Evolutionary conservation across 2,329 filamentous ascomycete genomes (phyloP).

Genomic region (Penicillium paneum): DNA sequence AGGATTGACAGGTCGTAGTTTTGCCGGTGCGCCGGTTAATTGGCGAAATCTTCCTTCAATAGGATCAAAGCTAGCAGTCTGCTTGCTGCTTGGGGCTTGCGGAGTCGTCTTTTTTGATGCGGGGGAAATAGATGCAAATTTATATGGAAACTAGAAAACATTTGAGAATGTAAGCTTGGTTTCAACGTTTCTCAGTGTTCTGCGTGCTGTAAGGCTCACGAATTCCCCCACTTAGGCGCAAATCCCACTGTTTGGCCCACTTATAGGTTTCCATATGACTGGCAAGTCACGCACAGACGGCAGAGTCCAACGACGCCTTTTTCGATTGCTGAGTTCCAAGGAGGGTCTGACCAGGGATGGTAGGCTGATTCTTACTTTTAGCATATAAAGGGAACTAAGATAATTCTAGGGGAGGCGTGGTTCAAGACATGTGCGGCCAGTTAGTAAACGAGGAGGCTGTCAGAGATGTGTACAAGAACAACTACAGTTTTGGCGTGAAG

Average conservation of each 20-base stretch:
- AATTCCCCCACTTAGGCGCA: background rate
- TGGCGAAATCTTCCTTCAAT: conserved; percentile 9
- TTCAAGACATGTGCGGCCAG: conserved; percentile 11
- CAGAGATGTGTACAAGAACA: conserved; percentile 72
- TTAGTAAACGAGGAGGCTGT: conserved; percentile 15
- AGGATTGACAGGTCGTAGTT: background rate
- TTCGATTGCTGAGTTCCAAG: conserved; percentile 27
- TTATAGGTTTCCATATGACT: conserved; percentile 20
- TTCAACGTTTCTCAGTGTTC: fast-evolving
- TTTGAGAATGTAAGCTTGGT: conserved; percentile 5
- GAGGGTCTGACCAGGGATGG: conserved; percentile 20
- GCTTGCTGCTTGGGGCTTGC: background rate
- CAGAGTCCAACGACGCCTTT: conserved; percentile 26
- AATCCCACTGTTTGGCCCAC: conserved; percentile 23
- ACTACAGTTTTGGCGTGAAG: conserved; percentile 61
- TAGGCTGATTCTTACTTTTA: background rate
- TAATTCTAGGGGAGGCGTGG: conserved; percentile 5
- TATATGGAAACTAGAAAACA: background rate
- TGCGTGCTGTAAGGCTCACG: fast-evolving
- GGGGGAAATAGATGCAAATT: background rate
- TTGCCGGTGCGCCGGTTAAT: background rate
- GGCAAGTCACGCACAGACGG: conserved; percentile 18
- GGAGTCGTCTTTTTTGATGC: background rate
- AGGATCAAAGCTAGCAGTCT: background rate
- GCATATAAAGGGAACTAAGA: background rate